These are phyloP conservation scores for Russula earlei DNA, from an alignment of 768 basidiomycete species.

Conservation along the genomic window DNA sequence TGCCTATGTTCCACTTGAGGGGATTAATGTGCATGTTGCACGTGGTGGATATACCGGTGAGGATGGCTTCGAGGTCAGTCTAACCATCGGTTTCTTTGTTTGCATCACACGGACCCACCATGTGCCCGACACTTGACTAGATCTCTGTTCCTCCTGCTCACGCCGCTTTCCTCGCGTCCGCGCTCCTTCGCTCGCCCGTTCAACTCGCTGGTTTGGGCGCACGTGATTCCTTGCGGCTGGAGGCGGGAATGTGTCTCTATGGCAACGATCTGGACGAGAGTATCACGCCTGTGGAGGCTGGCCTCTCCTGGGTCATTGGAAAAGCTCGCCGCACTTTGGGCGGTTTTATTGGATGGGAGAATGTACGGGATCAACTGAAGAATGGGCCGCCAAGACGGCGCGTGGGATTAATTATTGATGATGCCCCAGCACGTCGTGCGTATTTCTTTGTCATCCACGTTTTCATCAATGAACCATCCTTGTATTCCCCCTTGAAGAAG, in stretches of 20 bases:
- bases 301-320: constrained; percentile 86
- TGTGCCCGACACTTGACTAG: constrained; percentile 29
- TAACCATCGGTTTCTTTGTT: neutral
- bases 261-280: constrained; percentile 88
- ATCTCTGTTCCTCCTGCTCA: constrained; percentile 82
- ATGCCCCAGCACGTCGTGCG: constrained; percentile 78
- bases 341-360: constrained; percentile 71
- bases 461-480: neutral
- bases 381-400: constrained; percentile 68
- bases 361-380: constrained; percentile 65
- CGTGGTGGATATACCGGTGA: constrained; percentile 97
- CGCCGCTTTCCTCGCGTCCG: constrained; percentile 57
- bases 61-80: constrained; percentile 89
- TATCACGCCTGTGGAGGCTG: constrained; percentile 84
- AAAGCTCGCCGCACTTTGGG: constrained; percentile 70
- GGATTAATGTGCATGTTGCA: constrained; percentile 76
- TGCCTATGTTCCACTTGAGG: constrained; percentile 69
- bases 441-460: constrained; percentile 10
- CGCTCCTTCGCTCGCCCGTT: constrained; percentile 56
- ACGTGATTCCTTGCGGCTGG: constrained; percentile 86
- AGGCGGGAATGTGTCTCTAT: constrained; percentile 96
- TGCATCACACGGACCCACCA: neutral
- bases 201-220: constrained; percentile 87
- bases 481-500: constrained; percentile 40
- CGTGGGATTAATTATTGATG: constrained; percentile 77